Evolutionary conservation across 768 basidiomycete genomes (phyloP).

Genomic region (Boletus fagicola): DNA sequence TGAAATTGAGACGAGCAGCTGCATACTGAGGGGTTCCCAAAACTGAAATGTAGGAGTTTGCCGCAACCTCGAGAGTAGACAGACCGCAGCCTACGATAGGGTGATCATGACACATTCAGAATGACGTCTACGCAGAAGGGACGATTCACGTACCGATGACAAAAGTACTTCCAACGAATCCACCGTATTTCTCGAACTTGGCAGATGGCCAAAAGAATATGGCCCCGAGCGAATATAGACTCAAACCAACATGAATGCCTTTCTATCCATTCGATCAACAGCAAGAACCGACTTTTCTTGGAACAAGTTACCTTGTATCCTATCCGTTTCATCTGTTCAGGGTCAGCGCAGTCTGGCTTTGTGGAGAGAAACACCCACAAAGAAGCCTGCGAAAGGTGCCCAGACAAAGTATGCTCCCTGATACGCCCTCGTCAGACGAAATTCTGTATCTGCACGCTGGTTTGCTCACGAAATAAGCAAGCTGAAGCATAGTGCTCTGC

Average conservation of each 20-base stretch:
- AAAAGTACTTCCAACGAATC: constrained; percentile 73
- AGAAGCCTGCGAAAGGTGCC: constrained; percentile 55
- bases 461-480: constrained; percentile 60
- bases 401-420: constrained; percentile 63
- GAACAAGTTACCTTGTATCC: constrained; percentile 60
- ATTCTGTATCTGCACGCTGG: neutral
- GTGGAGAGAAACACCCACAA: constrained; percentile 41
- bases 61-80: constrained; percentile 65
- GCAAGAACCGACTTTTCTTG: neutral
- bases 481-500: constrained; percentile 71
- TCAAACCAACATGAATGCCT: constrained; percentile 62
- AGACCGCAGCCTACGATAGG: constrained; percentile 55
- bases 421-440: neutral
- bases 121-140: neutral
- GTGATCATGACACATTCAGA: neutral
- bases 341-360: neutral
- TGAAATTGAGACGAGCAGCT: constrained; percentile 73
- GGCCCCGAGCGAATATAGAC: constrained; percentile 61
- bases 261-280: constrained; percentile 31
- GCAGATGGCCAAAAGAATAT: constrained; percentile 81
- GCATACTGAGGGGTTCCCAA: constrained; percentile 67
- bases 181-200: constrained; percentile 62
- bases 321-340: constrained; percentile 51
- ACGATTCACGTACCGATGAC: constrained; percentile 48
- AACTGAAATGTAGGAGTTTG: constrained; percentile 78